Evolutionary conservation across 371 early-diverging fungal species (phyloP), one percentile per base, ranked within the genome.

Genomic region (Parasitella parasitica): DNA sequence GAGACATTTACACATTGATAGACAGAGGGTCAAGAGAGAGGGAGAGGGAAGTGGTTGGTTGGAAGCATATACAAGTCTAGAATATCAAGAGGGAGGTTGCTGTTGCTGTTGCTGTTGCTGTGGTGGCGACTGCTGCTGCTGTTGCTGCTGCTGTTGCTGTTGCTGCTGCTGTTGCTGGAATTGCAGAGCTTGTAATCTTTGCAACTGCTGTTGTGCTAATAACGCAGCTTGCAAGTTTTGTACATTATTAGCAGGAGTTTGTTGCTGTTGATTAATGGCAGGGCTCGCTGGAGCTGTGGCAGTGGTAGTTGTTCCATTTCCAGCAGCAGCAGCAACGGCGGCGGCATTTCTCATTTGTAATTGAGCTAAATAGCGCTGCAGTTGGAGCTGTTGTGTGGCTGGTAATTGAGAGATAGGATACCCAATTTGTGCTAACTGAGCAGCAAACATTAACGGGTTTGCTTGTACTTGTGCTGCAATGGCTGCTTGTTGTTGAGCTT

Each of bases 381-480:
- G 36, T 35, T 75, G 71, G 0, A 68, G 54, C 57, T 78, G 78
- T 43, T 78, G 78, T 30, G 53, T 67, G 12, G 73, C 64, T 6
- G 67, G 64, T 2, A 78, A 63, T 51, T 78, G 78, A 15, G 72
- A 75, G 37, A 78, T 68, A 32, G 76, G 72, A 51, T 78, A 78
- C 3, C 78, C 78, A 72, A 78, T 73, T 57, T 78, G 78, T 0
- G 73, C 73, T 20, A 78, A 54, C 46, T 78, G 78, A 6, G 78
- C 74, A 13, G 78, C 76, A 49, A 78, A 61, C 50, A 69, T 62
- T 6, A 78, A 49, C 3, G 72, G 67, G 37, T 71, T 75, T 7
- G 68, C 64, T 58, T 72, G 66, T n/a, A 64, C 64, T 6, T 70
- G 64, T 41, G 69, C 60, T 11, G 64, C 64, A 26, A 64, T 56